Percentiles rank a stretch among this genome's conserved stretches.
Evolutionary conservation across 2,329 filamentous ascomycete species (phyloP).

Genomic region (Neonectria sp.): DNA sequence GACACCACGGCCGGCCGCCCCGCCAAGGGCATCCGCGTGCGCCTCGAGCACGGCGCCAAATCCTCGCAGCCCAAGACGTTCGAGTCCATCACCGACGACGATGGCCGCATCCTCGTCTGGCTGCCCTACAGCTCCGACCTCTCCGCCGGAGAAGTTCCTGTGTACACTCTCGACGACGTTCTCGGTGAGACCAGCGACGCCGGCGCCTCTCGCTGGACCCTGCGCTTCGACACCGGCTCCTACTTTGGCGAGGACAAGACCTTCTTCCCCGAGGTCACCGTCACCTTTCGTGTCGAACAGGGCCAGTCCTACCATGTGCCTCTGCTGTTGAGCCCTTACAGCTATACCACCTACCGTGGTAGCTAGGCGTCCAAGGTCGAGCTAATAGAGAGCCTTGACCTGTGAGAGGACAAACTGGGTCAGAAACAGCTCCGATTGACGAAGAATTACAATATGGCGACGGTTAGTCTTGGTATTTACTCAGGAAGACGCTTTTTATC

Average conservation of each 20-base stretch:
- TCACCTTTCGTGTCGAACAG: slow-evolving; percentile 67
- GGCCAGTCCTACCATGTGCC: slow-evolving; percentile 86
- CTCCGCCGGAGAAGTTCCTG: slow-evolving; percentile 69
- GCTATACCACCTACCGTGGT: slow-evolving; percentile 86
- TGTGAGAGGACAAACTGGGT: background rate
- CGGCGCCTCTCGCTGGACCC: slow-evolving; percentile 72
- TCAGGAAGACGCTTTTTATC: slow-evolving; percentile 26
- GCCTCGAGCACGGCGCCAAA: slow-evolving; percentile 66
- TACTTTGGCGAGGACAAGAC: slow-evolving; percentile 78
- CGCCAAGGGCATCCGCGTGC: slow-evolving; percentile 76
- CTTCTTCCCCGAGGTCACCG: slow-evolving; percentile 73
- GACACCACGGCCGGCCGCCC: slow-evolving; percentile 84
- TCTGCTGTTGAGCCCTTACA: slow-evolving; percentile 82
- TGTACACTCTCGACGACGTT: slow-evolving; percentile 72
- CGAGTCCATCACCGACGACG: slow-evolving; percentile 79
- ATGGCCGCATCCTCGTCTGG: slow-evolving; percentile 83
- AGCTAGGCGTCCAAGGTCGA: slow-evolving; percentile 63
- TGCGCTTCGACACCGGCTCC: slow-evolving; percentile 79
- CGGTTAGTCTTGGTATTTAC: slow-evolving; percentile 16
- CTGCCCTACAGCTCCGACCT: slow-evolving; percentile 68
- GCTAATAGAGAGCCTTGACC: too few relatives aligned
- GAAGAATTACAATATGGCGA: background rate
- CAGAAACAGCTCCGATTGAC: background rate
- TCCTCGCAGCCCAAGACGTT: slow-evolving; percentile 65
- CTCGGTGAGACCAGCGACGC: slow-evolving; percentile 60